Evolutionary conservation across 768 basidiomycete genomes (phyloP).

Genomic region (Lanmaoa rubissima): DNA sequence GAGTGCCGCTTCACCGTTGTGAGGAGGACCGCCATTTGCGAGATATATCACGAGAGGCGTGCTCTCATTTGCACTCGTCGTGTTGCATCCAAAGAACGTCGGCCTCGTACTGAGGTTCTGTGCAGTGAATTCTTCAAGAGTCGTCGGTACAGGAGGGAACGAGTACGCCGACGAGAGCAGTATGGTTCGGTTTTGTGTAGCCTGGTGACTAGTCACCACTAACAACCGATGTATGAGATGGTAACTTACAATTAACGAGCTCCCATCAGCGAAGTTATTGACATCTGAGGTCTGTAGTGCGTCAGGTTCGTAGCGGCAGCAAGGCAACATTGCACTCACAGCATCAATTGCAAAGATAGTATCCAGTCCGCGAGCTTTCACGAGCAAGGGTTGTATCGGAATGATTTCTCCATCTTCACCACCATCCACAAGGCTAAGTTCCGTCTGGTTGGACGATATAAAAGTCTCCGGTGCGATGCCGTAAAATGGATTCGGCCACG

Average conservation of each 20-base stretch:
- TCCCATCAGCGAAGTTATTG: constrained; percentile 23
- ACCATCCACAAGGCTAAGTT: constrained; percentile 39
- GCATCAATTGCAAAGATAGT: constrained; percentile 51
- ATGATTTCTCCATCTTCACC: constrained; percentile 44
- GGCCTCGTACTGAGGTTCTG: constrained; percentile 38
- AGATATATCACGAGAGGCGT: constrained; percentile 56
- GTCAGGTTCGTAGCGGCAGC: background rate
- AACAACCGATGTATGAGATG: background rate
- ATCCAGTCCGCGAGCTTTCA: constrained; percentile 45
- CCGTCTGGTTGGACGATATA: constrained; percentile 29
- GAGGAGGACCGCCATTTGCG: constrained; percentile 51
- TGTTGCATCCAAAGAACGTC: constrained; percentile 48
- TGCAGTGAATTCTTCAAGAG: constrained; percentile 30
- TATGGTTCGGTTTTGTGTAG: constrained; percentile 39
- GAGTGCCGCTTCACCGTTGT: constrained; percentile 34
- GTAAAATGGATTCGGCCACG: constrained; percentile 39
- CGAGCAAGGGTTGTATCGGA: constrained; percentile 50
- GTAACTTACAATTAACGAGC: constrained; percentile 26
- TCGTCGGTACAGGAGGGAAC: constrained; percentile 32
- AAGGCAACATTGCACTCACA: constrained; percentile 10
- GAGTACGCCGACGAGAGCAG: constrained; percentile 34
- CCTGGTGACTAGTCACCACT: constrained; percentile 10
- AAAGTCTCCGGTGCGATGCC: constrained; percentile 36
- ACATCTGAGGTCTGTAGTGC: constrained; percentile 13
- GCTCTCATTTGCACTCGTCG: constrained; percentile 21